Percentiles rank a stretch among this genome's conserved stretches.
Conservation (phyloP, 2,329 filamentous ascomycete genomes). For the Phyllosticta citriasiana region DNA sequence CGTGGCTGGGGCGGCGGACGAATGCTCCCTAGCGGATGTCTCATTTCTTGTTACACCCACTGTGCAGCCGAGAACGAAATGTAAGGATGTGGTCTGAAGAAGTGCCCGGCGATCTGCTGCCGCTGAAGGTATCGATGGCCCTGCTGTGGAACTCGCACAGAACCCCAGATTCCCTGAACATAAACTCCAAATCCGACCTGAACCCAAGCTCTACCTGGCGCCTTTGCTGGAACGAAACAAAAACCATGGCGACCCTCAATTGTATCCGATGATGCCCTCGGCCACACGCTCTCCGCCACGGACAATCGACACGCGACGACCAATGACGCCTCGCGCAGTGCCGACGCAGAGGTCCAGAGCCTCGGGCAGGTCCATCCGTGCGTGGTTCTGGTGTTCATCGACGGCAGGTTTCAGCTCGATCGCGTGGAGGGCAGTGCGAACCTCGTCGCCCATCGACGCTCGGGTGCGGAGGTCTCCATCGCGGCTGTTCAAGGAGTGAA, state of each 20-base stretch:
- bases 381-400: slow-evolving; percentile 3
- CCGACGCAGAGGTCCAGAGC: slow-evolving; percentile 3
- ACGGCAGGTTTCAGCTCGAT: slow-evolving; percentile 3
- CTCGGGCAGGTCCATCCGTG: slow-evolving; percentile 2
- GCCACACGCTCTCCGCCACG: background rate
- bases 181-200: background rate
- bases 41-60: too few species aligned
- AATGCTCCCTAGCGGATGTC: too few species aligned
- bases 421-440: slow-evolving; percentile 5
- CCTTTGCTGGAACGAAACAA: background rate
- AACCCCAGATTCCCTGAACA: background rate
- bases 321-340: slow-evolving; percentile 4
- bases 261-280: slow-evolving; percentile 10
- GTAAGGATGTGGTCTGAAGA: background rate
- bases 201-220: background rate
- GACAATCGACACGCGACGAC: slow-evolving; percentile 7
- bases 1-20: too few species aligned
- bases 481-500: slow-evolving; percentile 1
- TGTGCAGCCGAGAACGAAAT: background rate
- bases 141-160: background rate
- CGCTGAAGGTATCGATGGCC: background rate
- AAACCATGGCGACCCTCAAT: background rate
- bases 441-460: slow-evolving; percentile 1
- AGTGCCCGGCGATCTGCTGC: background rate
- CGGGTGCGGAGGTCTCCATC: slow-evolving; percentile 3